phyloP scores from a whole-genome alignment of 78 protist genomes.

The Dictyostelium firmibasis region DNA sequence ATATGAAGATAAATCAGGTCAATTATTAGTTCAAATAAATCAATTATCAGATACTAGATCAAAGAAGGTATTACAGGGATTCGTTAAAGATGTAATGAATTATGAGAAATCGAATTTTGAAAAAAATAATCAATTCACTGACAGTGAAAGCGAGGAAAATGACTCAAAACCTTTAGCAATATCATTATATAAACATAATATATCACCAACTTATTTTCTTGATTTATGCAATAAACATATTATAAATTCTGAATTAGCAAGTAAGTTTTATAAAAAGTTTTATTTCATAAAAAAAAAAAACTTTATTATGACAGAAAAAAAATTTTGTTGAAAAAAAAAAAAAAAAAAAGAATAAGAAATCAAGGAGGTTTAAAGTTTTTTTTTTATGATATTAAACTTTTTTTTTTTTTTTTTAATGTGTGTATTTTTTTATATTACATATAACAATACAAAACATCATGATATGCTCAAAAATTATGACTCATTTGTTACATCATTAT shows the following conservation, averaged over 20 bases:
- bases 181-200: neutral
- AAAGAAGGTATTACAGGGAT: constrained; percentile 14
- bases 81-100: constrained; percentile 21
- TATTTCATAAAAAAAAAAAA: neutral
- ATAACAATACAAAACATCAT: no score
- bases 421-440: no score
- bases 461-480: no score
- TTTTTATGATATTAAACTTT: no score
- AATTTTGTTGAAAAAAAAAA: no score
- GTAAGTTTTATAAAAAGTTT: neutral
- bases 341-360: no score
- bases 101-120: neutral
- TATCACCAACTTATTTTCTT: neutral
- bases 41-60: constrained; percentile 36
- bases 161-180: neutral
- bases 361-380: no score
- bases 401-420: no score
- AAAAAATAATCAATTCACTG: neutral
- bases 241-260: neutral
- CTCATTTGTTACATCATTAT: neutral
- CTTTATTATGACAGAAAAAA: no score
- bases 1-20: constrained; percentile 46
- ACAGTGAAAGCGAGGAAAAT: neutral
- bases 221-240: constrained; percentile 30
- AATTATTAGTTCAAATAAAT: neutral